Conservation (phyloP, 2,329 filamentous ascomycete species). For the Xylariales sp. region DNA sequence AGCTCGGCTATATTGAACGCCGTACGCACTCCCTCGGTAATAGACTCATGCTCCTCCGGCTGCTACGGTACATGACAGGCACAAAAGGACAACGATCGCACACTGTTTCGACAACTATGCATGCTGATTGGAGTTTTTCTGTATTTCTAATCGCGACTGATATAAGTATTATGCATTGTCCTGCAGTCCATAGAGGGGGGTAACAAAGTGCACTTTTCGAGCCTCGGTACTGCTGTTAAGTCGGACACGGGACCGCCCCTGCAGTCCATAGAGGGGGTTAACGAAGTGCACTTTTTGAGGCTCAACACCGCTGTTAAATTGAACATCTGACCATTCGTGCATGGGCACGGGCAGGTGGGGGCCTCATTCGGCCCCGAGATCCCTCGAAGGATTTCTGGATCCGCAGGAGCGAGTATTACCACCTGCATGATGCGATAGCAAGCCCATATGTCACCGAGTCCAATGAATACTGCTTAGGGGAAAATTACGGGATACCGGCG, state of each 20-base stretch:
- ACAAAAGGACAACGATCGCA: background rate
- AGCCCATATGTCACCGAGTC: background rate
- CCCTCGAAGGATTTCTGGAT: conserved; percentile 3
- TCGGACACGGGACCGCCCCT: background rate
- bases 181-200: background rate
- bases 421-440: background rate
- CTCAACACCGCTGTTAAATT: no score
- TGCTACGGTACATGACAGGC: conserved; percentile 1
- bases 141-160: background rate
- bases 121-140: background rate
- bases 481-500: background rate
- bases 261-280: no score
- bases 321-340: no score
- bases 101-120: conserved; percentile 14
- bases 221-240: background rate
- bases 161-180: background rate
- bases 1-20: background rate
- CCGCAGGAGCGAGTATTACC: background rate
- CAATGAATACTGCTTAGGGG: conserved; percentile 1
- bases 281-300: no score
- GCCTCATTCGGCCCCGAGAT: background rate
- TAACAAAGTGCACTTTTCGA: background rate
- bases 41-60: conserved; percentile 8
- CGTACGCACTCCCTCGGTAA: background rate
- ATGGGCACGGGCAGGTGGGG: no score